Evolutionary conservation across 2,329 filamentous ascomycete genomes (phyloP), one percentile per base, ranked within the genome.

Genomic region (Leptographium procerum): DNA sequence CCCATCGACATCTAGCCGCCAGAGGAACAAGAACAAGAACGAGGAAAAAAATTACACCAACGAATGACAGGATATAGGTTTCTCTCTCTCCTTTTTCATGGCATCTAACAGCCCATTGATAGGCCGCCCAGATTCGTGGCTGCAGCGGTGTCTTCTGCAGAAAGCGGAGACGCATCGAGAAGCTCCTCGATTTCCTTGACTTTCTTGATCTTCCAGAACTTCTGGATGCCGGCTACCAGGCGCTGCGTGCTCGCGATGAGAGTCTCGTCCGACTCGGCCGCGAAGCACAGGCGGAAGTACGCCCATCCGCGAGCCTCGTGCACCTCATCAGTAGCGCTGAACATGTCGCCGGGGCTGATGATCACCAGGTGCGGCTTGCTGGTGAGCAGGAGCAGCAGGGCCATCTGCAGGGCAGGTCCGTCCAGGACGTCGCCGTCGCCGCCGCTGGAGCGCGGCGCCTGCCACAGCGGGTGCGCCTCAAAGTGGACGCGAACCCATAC

Each of bases 241-340:
- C 86, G 73, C 67, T 80, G 72, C 8, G 82, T 84, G 62, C 84
- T 82, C 6, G 72, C 71, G 28, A 78, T 79, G 6, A 96, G 75
- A 47, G 87, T 81, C 45, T 86, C 84, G 57, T 86, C 86, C n/a
- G 81, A 77, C 71, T 91, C 86, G 1, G 91, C 89, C 1, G 89
- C 90, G 72, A 96, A 96, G 72, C 89, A 95, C 40, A 96, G 68
- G 16, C 91, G 77, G 69, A 85, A 84, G 69, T 86, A 92, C 64
- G 80, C 80, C 83, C 86, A 91, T 3, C 83, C 86, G 48, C 81
- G 75, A 59, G 76, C 71, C 5, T 75, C 72, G 19, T 70, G 67
- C 43, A 91, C 80, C 63, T 84, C 74, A 0, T 79, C 72, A 0
- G 80, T 86, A 1, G 89, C 81, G 54, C 81, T 81, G 70, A 96